These are phyloP conservation scores for Penicillium sp. DNA, from an alignment of 2,329 filamentous ascomycete species.

Conservation along the genomic window DNA sequence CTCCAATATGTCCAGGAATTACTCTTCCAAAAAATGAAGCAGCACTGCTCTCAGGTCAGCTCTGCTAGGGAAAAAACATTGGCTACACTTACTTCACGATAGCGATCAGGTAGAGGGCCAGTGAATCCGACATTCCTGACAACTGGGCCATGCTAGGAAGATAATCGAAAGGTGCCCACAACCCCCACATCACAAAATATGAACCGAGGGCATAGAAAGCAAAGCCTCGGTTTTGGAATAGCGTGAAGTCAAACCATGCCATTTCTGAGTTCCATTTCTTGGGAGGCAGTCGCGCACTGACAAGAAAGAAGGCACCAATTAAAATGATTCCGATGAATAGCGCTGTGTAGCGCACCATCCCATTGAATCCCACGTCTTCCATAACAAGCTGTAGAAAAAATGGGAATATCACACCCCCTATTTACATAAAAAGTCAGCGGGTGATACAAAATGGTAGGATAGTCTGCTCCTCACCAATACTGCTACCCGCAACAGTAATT, in stretches of 20 bases:
- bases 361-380: neutral
- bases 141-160: slow-evolving; percentile 18
- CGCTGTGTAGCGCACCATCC: neutral
- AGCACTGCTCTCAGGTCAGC: neutral
- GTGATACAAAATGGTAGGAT: neutral
- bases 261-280: neutral
- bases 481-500: slow-evolving; percentile 1
- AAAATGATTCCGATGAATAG: neutral
- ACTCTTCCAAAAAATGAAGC: slow-evolving; percentile 1
- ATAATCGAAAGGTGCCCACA: slow-evolving; percentile 29
- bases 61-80: neutral
- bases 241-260: neutral
- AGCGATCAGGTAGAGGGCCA: neutral
- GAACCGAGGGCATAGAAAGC: slow-evolving; percentile 24
- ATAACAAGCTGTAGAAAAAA: neutral
- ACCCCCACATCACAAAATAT: slow-evolving; percentile 28
- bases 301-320: neutral
- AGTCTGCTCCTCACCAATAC: neutral
- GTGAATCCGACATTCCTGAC: slow-evolving; percentile 1
- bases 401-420: neutral
- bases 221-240: neutral
- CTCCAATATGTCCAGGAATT: neutral
- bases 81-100: neutral
- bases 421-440: neutral
- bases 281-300: neutral